Conservation (phyloP, 169 alveolate species). For the Babesia bigemina region DNA sequence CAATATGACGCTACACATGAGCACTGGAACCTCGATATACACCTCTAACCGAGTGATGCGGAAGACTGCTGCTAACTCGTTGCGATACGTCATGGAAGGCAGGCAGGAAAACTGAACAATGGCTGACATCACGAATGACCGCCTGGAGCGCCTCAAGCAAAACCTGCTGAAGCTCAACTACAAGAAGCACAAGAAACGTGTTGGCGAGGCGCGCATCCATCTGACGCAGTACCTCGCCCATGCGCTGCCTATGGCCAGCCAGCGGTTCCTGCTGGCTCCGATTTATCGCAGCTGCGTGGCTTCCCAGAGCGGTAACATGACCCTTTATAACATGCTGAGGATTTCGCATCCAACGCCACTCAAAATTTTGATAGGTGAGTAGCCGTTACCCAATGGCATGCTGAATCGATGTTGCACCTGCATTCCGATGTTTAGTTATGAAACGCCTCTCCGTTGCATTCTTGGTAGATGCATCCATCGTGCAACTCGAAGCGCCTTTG, state of each 20-base stretch:
- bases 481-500: neutral
- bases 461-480: neutral
- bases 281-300: constrained; percentile 41
- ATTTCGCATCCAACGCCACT: constrained; percentile 27
- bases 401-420: neutral
- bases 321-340: constrained; percentile 2
- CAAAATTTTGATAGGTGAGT: constrained; percentile 54
- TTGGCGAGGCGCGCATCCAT: constrained; percentile 53
- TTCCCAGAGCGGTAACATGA: constrained; percentile 28
- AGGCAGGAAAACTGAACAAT: neutral
- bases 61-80: too few relatives aligned
- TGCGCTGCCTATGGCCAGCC: constrained; percentile 55
- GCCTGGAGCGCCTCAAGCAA: constrained; percentile 52
- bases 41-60: too few relatives aligned
- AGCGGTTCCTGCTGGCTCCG: constrained; percentile 56
- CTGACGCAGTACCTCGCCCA: constrained; percentile 62
- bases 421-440: neutral
- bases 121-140: constrained; percentile 30
- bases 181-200: constrained; percentile 59
- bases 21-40: too few relatives aligned
- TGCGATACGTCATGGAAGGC: too few relatives aligned
- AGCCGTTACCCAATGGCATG: neutral
- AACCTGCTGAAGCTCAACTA: constrained; percentile 42
- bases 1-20: too few relatives aligned
- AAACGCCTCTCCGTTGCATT: neutral